Base-by-base conservation (phyloP, 163 green algal species). In the Trebouxiophyceae sp. region DNA sequence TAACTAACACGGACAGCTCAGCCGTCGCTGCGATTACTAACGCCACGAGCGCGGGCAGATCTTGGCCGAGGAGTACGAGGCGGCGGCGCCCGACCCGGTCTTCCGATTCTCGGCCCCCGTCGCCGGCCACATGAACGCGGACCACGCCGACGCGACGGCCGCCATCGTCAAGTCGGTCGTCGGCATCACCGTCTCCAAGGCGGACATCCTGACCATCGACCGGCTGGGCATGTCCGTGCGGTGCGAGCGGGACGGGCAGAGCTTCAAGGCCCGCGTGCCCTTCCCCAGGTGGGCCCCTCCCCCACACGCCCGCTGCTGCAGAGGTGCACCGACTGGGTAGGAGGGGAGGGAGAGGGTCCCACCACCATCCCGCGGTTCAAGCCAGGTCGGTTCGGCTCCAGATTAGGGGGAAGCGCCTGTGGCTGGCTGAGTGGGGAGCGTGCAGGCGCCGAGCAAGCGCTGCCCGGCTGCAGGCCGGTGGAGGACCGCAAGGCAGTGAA, bases 41-140 rank as follows among this genome's bases (percentile, higher is more conserved):
- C n/a, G n/a, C n/a, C n/a, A n/a, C n/a, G n/a, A n/a, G n/a, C n/a
- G n/a, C n/a, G n/a, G n/a, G 64, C 64, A 70, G 64, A 60, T 70
- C 5, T 60, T 34, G 24, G 27, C 16, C 20, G 31, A 60, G 16
- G 64, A 70, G 55, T 70, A 57, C 50, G 1, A 2, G n/a, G 28
- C 55, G 20, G 55, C 64, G 2, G n/a, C 30, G 2, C 20, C 33
- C 0, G 66, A 72, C 57, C 64, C 64, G n/a, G 55, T 70, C 19
- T 54, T 55, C 2, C 27, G 3, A 23, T 70, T 65, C 32, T 45
- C 64, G 6, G 54, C 33, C 20, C 64, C 64, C 39, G 60, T 64
- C 19, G 64, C 64, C 19, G 5, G 20, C 1, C 64, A 70, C 64
- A 70, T 70, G 62, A 70, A 70, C 22, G 54, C 34, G 4, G 64